Base-by-base conservation (phyloP, 192 early-diverging fungal genomes). In the Chytriomyces sp. region DNA sequence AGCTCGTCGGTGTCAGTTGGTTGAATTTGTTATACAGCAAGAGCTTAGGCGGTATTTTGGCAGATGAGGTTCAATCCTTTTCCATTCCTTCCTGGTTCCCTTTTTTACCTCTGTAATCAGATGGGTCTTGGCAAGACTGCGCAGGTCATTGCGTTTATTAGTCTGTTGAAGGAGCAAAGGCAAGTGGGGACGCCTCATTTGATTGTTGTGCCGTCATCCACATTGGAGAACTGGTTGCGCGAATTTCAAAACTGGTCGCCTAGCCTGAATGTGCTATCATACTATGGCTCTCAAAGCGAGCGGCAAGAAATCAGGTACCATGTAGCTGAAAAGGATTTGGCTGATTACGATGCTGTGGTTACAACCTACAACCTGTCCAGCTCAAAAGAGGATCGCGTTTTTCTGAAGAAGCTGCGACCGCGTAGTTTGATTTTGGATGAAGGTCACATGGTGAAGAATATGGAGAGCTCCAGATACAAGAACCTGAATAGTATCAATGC, bases 81-180 rank as follows among this genome's bases (percentile, higher is more conserved):
- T n/a, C n/a, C n/a, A n/a, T n/a, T n/a, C n/a, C n/a, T n/a, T 31
- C 52, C 10, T 73, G 10, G 57, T 61, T 14, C 40, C 3, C 28
- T 25, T 77, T 33, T 76, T 8, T 19, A 3, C 26, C 14, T 19
- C 4, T 64, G 22, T 28, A 14, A 67, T 85, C 88, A 89, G 84
- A 96, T 96, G 93, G 93, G 94, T 31, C 87, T 96, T 25, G 94
- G 94, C 25, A 96, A 96, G 78, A 96, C 93, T 17, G 92, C 92
- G 25, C 94, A 97, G 59, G 91, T 95, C 6, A 95, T 97, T 74
- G 75, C 87, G 31, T 95, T 94, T 64, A 56, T 97, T 34, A 91
- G 78, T 5, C 76, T 82, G 7, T 69, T 93, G 3, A 75, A 75
- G 25, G 81, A 81, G 32, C 80, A 75, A 40, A 73, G 83, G 40